These are phyloP conservation scores for Eleusine coracana DNA, from an alignment of 176 grass and related monocot genomes.

Conservation along the genomic window DNA sequence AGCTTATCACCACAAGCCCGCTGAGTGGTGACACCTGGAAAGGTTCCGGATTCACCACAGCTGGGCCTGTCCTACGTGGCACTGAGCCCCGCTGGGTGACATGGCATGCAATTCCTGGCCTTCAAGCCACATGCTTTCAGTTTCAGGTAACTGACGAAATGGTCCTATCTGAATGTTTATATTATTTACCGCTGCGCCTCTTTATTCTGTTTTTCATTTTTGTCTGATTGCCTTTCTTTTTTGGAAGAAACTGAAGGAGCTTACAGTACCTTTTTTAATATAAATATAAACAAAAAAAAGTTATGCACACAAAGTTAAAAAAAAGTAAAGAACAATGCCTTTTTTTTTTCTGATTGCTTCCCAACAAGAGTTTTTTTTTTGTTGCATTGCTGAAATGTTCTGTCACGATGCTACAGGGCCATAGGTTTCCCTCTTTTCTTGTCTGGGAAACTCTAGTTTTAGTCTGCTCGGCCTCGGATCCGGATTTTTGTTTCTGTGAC, in stretches of 20 bases:
- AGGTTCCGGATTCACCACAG: neutral
- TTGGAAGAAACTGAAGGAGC: no score
- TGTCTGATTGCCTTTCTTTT: no score
- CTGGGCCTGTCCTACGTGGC: conserved; percentile 34
- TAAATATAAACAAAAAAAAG: no score
- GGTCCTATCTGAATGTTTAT: neutral
- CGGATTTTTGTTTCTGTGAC: neutral
- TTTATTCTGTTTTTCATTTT: neutral
- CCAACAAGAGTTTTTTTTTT: neutral
- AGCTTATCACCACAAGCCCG: conserved; percentile 36
- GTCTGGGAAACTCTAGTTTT: neutral
- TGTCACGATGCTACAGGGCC: neutral
- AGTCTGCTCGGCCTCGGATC: neutral
- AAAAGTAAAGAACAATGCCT: no score
- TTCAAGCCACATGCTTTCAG: neutral
- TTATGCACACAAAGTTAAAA: no score
- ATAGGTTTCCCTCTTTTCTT: neutral
- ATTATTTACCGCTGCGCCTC: neutral
- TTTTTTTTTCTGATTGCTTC: neutral
- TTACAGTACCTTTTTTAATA: no score
- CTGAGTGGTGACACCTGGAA: conserved; percentile 56
- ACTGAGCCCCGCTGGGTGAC: conserved; percentile 5
- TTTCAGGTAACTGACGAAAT: neutral
- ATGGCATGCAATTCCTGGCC: conserved; percentile 23
- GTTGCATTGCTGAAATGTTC: neutral